Conservation (phyloP, 2,329 filamentous ascomycete genomes). For the Thermoascus crustaceus region DNA sequence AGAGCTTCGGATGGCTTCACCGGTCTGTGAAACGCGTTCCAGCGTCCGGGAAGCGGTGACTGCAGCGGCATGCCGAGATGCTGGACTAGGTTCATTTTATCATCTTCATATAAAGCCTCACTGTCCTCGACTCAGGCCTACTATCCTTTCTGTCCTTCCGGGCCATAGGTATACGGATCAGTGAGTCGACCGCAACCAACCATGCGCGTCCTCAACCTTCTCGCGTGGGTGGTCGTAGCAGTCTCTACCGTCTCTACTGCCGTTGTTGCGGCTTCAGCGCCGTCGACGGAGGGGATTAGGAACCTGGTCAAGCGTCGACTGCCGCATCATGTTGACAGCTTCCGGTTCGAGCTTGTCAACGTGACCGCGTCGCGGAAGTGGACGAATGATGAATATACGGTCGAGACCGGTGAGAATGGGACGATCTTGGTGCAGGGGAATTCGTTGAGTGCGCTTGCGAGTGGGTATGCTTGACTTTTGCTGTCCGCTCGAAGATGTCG, state of each 20-base stretch:
- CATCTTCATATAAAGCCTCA: too few species aligned
- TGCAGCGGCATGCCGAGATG: too few species aligned
- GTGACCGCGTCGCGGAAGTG: conserved; percentile 3
- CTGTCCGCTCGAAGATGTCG: not conserved
- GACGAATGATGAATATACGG: conserved; percentile 16
- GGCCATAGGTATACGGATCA: too few species aligned
- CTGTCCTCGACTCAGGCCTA: too few species aligned
- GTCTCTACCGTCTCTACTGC: not conserved
- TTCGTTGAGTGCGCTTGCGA: conserved; percentile 25
- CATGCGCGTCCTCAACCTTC: conserved; percentile 1
- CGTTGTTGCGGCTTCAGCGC: conserved; percentile 2
- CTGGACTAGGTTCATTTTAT: too few species aligned
- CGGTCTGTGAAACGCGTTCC: too few species aligned
- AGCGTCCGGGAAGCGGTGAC: too few species aligned
- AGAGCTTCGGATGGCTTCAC: too few species aligned
- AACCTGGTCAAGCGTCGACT: conserved; percentile 17
- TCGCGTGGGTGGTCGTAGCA: not conserved
- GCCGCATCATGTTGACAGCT: conserved; percentile 14
- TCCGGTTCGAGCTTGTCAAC: conserved; percentile 14
- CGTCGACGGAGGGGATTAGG: conserved; percentile 16
- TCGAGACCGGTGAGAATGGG: conserved; percentile 14
- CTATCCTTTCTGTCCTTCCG: too few species aligned
- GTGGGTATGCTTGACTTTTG: conserved; percentile 19
- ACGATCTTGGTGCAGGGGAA: conserved; percentile 27
- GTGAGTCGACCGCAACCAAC: too few species aligned